Conservation (phyloP, 2,329 filamentous ascomycete species). For the Diplocarpon rosae region DNA sequence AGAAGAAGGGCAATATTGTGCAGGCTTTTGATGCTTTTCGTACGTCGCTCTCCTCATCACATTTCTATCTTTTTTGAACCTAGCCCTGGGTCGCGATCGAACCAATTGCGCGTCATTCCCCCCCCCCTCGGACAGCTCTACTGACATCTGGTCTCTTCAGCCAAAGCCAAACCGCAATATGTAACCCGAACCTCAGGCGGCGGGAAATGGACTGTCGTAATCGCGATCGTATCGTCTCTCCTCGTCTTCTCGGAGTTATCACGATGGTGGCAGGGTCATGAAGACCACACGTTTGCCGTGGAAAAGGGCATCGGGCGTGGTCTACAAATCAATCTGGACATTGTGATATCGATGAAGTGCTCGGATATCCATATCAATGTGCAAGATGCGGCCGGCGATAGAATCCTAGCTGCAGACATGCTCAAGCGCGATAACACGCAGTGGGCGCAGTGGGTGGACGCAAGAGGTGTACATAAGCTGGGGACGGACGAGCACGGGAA, state of each 20-base stretch:
- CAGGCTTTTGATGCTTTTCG: constrained; percentile 95
- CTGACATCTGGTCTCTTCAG: constrained; percentile 34
- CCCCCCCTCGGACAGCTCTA: neutral
- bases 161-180: constrained; percentile 93
- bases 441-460: constrained; percentile 74
- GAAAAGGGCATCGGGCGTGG: constrained; percentile 82
- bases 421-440: constrained; percentile 66
- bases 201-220: constrained; percentile 84
- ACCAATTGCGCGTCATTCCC: neutral
- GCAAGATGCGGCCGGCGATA: constrained; percentile 87
- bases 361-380: constrained; percentile 88
- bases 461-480: constrained; percentile 52
- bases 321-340: constrained; percentile 89
- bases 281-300: constrained; percentile 83
- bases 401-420: constrained; percentile 69
- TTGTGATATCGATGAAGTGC: constrained; percentile 86
- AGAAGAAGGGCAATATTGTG: constrained; percentile 56
- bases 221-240: constrained; percentile 61
- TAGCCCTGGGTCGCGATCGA: neutral
- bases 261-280: constrained; percentile 75
- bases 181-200: constrained; percentile 74
- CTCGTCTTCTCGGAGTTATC: constrained; percentile 69
- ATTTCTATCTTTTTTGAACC: too few relatives aligned
- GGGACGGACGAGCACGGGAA: constrained; percentile 44
- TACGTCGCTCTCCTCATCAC: constrained; percentile 40